Percentiles rank a stretch among this genome's conserved stretches.
Evolutionary conservation across 1,284 basidiomycete species (phyloP).

Genomic region (Ustilago tritici): DNA sequence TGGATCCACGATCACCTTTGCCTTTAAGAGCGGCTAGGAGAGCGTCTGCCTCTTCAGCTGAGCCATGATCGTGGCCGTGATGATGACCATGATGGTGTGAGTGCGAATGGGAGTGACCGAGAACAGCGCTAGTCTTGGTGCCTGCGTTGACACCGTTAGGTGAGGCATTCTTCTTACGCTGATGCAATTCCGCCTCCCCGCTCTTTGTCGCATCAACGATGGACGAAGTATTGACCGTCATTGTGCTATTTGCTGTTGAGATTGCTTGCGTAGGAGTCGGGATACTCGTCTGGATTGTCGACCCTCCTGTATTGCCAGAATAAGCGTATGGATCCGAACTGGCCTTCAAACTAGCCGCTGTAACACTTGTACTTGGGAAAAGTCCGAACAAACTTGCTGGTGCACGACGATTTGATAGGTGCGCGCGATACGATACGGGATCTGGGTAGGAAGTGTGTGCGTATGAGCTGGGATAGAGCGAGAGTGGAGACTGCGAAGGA

Average conservation of each 20-base stretch:
- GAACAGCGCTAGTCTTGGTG: constrained; percentile 13
- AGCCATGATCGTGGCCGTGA: constrained; percentile 65
- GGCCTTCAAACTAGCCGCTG: constrained; percentile 31
- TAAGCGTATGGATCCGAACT: constrained; percentile 36
- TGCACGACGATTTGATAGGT: constrained; percentile 42
- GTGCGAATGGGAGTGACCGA: constrained; percentile 34
- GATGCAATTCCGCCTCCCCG: constrained; percentile 23
- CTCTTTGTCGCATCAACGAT: constrained; percentile 36
- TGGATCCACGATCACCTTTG: constrained; percentile 61
- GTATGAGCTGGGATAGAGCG: constrained; percentile 40
- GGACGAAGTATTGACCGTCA: constrained; percentile 19
- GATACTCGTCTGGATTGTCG: constrained; percentile 16
- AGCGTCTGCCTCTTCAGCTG: constrained; percentile 67
- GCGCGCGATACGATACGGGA: constrained; percentile 34
- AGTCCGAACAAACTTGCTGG: constrained; percentile 50
- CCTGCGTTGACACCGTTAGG: not conserved
- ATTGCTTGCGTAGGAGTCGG: constrained; percentile 3
- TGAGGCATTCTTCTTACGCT: constrained; percentile 19
- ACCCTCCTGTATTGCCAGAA: not conserved
- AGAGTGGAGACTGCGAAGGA: constrained; percentile 15
- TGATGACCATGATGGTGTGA: constrained; percentile 48
- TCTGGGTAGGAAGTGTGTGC: constrained; percentile 47
- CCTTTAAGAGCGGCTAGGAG: constrained; percentile 67
- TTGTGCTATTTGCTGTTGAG: not conserved
- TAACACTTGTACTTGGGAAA: constrained; percentile 39